phyloP scores from a whole-genome alignment of 2,329 filamentous ascomycete species.

The Fusarium sp. region DNA sequence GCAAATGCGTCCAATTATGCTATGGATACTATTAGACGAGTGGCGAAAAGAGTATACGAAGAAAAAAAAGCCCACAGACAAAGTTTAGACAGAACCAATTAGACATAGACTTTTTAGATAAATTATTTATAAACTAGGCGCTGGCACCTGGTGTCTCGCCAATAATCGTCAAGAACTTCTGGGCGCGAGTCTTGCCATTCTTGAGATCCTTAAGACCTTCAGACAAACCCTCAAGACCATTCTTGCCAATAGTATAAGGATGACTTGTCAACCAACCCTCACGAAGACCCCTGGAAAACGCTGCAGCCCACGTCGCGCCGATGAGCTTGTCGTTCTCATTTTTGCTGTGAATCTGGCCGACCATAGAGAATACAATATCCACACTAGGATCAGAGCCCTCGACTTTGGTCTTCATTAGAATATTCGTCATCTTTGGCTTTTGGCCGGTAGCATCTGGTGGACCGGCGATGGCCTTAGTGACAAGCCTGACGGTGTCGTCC shows the following conservation, averaged over 20 bases:
- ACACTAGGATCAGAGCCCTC: constrained; percentile 8
- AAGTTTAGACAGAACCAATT: neutral
- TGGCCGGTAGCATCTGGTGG: neutral
- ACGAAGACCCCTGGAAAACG: constrained; percentile 14
- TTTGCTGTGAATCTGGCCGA: neutral
- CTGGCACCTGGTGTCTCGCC: constrained; percentile 4
- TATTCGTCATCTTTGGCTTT: constrained; percentile 14
- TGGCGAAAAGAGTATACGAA: constrained; percentile 29
- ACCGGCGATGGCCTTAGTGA: constrained; percentile 2
- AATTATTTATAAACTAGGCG: neutral
- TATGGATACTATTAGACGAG: constrained; percentile 29
- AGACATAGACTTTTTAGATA: too few relatives aligned
- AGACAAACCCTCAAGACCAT: neutral
- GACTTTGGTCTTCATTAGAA: neutral
- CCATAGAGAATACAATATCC: neutral
- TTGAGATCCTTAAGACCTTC: neutral
- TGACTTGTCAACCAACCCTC: constrained; percentile 38
- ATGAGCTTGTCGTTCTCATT: constrained; percentile 12
- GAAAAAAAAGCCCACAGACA: constrained; percentile 14
- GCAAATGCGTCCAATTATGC: constrained; percentile 33
- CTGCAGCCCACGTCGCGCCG: neutral
- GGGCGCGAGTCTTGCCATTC: neutral
- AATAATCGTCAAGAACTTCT: constrained; percentile 19
- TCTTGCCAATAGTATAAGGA: constrained; percentile 19
- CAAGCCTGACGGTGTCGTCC: neutral